phyloP scores from a whole-genome alignment of 352 stramenopile genomes.

The Pythium coloratum region DNA sequence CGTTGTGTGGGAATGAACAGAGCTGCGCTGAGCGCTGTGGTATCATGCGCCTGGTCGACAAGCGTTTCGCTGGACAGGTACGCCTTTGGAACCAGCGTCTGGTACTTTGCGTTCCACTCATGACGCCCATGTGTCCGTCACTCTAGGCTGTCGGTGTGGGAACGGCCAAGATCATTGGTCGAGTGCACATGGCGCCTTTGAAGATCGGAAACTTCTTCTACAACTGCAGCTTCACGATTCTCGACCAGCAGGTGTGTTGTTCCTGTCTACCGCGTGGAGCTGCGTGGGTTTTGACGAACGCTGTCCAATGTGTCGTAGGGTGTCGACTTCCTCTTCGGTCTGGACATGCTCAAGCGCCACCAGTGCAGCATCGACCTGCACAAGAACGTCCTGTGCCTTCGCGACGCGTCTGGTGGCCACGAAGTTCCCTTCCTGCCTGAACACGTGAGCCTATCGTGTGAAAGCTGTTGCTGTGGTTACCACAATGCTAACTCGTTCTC shows the following conservation, averaged over 20 bases:
- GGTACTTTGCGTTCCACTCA: conserved; percentile 7
- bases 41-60: conserved; percentile 89
- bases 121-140: conserved; percentile 42
- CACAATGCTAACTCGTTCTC: not conserved
- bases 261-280: too few relatives aligned
- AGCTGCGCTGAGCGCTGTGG: conserved; percentile 89
- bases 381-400: conserved; percentile 87
- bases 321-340: conserved; percentile 97
- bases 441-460: conserved; percentile 39
- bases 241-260: conserved; percentile 68
- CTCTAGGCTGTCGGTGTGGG: conserved; percentile 93
- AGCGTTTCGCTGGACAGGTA: conserved; percentile 86
- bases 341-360: conserved; percentile 98
- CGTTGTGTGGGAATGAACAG: conserved; percentile 22
- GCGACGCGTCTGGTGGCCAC: conserved; percentile 62
- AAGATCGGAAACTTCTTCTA: conserved; percentile 91
- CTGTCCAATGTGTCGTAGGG: conserved; percentile 42
- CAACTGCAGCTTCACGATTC: conserved; percentile 94
- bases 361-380: conserved; percentile 96
- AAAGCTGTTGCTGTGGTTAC: too few relatives aligned
- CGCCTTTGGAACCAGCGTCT: not conserved
- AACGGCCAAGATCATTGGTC: conserved; percentile 95
- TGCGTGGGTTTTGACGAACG: not conserved
- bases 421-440: conserved; percentile 88
- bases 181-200: conserved; percentile 92